These are phyloP conservation scores for Populus alba DNA, from an alignment of 345 rosid species.

Conservation along the genomic window DNA sequence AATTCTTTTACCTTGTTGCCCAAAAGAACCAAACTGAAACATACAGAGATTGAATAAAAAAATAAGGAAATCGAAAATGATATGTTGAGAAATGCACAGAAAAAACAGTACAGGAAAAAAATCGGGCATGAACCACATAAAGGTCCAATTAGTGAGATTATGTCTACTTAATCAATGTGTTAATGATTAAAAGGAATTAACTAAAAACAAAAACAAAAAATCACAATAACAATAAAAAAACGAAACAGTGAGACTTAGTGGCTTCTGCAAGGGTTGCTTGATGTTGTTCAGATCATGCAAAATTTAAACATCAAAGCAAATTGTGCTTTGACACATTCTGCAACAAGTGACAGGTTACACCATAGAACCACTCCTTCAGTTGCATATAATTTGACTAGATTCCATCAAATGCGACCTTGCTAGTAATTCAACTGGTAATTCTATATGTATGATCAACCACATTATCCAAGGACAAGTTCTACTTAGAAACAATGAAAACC, in stretches of 20 bases:
- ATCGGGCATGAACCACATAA: too few species aligned
- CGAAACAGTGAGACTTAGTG: neutral
- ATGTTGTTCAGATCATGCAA: neutral
- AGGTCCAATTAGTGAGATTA: too few species aligned
- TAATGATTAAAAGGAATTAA: too few species aligned
- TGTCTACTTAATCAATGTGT: too few species aligned
- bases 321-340: neutral
- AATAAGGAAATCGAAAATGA: too few species aligned
- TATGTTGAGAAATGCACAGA: too few species aligned
- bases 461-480: neutral
- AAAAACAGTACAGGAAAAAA: too few species aligned
- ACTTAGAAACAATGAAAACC: neutral
- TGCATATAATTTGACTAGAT: neutral
- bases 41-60: too few species aligned
- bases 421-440: neutral
- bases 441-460: neutral
- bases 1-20: neutral
- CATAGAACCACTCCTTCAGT: neutral
- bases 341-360: neutral
- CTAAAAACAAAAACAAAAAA: too few species aligned
- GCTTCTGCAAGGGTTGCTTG: neutral
- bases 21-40: too few species aligned
- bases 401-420: neutral
- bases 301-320: neutral
- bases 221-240: neutral